A percentile compares a stretch with the other conserved stretches of the same genome.
phyloP scores from a whole-genome alignment of 768 basidiomycete genomes.

The Crucibulum laeve region DNA sequence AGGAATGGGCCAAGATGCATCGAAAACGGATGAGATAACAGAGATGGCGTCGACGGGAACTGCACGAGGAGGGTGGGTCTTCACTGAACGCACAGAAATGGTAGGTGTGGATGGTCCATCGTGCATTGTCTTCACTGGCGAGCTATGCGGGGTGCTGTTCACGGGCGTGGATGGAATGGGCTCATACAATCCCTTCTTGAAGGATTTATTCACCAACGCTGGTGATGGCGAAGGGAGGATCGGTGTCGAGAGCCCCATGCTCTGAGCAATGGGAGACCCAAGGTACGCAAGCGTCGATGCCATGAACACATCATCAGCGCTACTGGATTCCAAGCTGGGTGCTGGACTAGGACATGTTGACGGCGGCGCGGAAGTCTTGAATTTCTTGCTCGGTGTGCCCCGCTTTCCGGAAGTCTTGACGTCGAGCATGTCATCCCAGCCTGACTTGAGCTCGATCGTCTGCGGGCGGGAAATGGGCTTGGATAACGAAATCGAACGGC shows the following conservation, averaged over 20 bases:
- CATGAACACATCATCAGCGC: conserved; percentile 34
- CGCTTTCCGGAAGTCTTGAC: conserved; percentile 22
- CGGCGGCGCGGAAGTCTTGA: conserved; percentile 13
- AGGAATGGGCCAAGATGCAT: conserved; percentile 35
- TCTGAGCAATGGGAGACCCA: conserved; percentile 37
- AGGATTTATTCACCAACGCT: conserved; percentile 10
- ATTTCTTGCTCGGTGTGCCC: conserved; percentile 12
- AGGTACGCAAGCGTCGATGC: conserved; percentile 40
- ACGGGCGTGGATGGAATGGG: too few relatives aligned
- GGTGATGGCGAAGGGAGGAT: conserved; percentile 17
- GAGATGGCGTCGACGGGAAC: conserved; percentile 26
- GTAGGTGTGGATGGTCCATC: too few relatives aligned
- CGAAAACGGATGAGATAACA: conserved; percentile 32
- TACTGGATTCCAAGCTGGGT: conserved; percentile 2
- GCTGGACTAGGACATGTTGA: conserved; percentile 11
- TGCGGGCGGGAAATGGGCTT: conserved; percentile 19
- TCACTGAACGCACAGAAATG: too few relatives aligned
- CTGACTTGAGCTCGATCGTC: conserved; percentile 37
- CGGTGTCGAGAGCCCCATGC: conserved; percentile 32
- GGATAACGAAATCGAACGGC: too few relatives aligned
- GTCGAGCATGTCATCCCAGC: conserved; percentile 46
- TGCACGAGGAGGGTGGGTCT: conserved; percentile 1
- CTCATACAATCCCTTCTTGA: neutral
- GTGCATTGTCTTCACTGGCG: conserved; percentile 2
- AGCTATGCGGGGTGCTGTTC: too few relatives aligned